phyloP scores from a whole-genome alignment of 2,329 filamentous ascomycete genomes.

The Colletotrichum lentis region DNA sequence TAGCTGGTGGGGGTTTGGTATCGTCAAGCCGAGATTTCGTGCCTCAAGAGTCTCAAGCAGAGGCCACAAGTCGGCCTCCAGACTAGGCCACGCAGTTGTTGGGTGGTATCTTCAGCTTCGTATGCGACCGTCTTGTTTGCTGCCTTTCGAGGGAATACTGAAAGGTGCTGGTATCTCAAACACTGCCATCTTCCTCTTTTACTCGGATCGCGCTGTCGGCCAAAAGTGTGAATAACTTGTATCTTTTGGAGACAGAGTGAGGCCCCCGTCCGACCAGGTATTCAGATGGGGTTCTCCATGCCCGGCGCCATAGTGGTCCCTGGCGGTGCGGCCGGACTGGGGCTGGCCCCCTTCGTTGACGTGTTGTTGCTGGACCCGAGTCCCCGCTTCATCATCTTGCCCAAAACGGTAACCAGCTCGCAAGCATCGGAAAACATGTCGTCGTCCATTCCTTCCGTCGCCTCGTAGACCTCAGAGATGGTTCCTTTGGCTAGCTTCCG shows the following conservation, averaged over 20 bases:
- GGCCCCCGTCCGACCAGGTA: background rate
- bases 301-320: conserved; percentile 43
- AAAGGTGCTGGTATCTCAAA: background rate
- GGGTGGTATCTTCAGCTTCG: background rate
- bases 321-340: conserved; percentile 42
- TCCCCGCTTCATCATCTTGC: conserved; percentile 86
- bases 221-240: background rate
- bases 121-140: background rate
- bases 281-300: conserved; percentile 57
- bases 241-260: background rate
- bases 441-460: conserved; percentile 91
- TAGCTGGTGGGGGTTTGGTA: background rate
- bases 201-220: background rate
- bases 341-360: conserved; percentile 46
- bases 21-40: background rate
- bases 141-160: background rate
- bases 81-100: background rate
- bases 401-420: conserved; percentile 83
- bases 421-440: conserved; percentile 94
- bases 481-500: conserved; percentile 80
- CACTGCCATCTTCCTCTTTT: background rate
- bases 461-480: conserved; percentile 90
- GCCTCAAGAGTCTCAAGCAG: background rate
- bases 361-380: conserved; percentile 52
- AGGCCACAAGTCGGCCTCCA: background rate